phyloP scores from a whole-genome alignment of 2,329 filamentous ascomycete genomes.

The Whalleya microplaca region DNA sequence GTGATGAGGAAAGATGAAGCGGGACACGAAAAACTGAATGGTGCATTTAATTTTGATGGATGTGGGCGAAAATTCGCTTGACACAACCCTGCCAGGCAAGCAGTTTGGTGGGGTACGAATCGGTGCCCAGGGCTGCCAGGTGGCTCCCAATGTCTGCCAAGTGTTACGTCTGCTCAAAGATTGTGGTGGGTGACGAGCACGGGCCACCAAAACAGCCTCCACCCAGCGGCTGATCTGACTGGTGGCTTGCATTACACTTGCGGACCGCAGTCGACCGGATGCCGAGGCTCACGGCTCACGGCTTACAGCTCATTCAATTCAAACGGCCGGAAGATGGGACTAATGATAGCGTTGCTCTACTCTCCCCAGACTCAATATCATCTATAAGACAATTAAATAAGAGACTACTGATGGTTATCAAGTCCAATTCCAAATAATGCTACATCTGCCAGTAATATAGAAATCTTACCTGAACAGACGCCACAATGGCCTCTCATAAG shows the following conservation, averaged over 20 bases:
- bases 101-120: slow-evolving; percentile 41
- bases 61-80: slow-evolving; percentile 45
- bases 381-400: neutral
- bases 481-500: slow-evolving; percentile 46
- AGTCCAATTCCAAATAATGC: neutral
- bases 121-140: too few relatives aligned
- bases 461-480: neutral
- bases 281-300: neutral
- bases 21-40: slow-evolving; percentile 26
- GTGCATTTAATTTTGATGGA: slow-evolving; percentile 29
- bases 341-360: too few relatives aligned
- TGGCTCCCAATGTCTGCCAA: too few relatives aligned
- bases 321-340: neutral
- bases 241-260: too few relatives aligned
- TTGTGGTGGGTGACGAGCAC: slow-evolving; percentile 35
- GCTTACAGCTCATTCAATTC: neutral
- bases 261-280: neutral
- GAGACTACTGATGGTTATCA: neutral
- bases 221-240: neutral
- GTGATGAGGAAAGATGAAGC: slow-evolving; percentile 16
- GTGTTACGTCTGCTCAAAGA: too few relatives aligned
- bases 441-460: neutral
- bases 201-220: slow-evolving; percentile 13
- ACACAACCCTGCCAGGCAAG: slow-evolving; percentile 11
- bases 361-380: neutral